A percentile compares a stretch with the other conserved stretches of the same genome.
phyloP scores from a whole-genome alignment of 108 stramenopile species.

The Mediolabrus comicus region DNA sequence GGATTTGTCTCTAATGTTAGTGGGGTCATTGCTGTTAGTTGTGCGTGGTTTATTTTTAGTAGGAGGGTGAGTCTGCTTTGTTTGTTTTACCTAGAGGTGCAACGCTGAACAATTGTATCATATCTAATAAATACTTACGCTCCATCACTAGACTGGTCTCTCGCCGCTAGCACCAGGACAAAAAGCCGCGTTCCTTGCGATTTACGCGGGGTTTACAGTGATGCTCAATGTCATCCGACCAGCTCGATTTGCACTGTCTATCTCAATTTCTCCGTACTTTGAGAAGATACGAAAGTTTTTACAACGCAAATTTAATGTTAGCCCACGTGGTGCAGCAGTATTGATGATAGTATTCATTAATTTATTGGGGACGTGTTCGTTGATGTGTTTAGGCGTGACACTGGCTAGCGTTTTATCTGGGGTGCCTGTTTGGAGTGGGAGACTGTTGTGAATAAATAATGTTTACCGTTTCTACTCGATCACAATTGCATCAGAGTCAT shows the following conservation, averaged over 20 bases:
- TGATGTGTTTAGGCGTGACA: constrained; percentile 59
- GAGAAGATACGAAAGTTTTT: constrained; percentile 51
- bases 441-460: no score
- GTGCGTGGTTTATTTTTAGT: constrained; percentile 72
- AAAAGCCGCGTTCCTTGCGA: constrained; percentile 83
- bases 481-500: not conserved
- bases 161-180: constrained; percentile 88
- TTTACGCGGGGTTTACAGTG: constrained; percentile 84
- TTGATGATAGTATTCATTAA: constrained; percentile 64
- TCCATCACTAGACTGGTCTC: constrained; percentile 61
- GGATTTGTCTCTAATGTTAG: constrained; percentile 87
- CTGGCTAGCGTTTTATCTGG: constrained; percentile 60
- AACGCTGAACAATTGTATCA: not conserved
- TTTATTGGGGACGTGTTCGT: constrained; percentile 55
- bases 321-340: constrained; percentile 45
- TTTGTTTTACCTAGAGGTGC: not conserved
- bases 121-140: not conserved
- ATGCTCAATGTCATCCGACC: constrained; percentile 87
- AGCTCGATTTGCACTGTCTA: constrained; percentile 60
- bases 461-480: no score
- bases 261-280: constrained; percentile 66
- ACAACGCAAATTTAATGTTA: constrained; percentile 48
- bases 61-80: constrained; percentile 49
- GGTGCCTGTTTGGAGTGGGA: constrained; percentile 54
- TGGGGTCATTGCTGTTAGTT: constrained; percentile 67